Evolutionary conservation across 192 early-diverging fungal species (phyloP), one percentile per base, ranked within the genome.

Genomic region (Entrophospora sp.): DNA sequence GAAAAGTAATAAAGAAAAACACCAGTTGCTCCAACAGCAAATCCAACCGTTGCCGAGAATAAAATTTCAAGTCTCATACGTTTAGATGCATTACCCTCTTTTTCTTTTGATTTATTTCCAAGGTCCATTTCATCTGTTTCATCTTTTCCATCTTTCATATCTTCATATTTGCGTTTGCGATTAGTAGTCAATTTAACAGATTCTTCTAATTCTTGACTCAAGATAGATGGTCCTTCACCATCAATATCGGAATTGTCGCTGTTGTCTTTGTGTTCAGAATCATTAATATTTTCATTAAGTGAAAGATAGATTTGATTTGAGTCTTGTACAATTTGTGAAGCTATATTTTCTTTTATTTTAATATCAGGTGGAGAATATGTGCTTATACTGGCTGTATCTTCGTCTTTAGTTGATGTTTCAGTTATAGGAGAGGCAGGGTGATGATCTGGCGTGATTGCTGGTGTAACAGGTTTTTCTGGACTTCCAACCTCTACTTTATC

Each of bases 141-240:
- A 46, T 9, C 12, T 46, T 37, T 12, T 2, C 22, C n/a, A 3
- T 57, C 34, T 2, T 57, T 34, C 5, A 57, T 5, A 20, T 57
- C 55, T 13, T 57, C 55, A 37, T 24, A 36, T 36, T 57, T 57
- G 10, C 55, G 55, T 7, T 57, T 57, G 28, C 55, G 55, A 14
- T 4, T 9, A 34, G 20, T 22, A 7, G 8, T 37, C 20, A 20
- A 2, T 20, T 2, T 13, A 18, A 22, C 22, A 37, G 32, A 6
- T 2, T 34, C 14, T 20, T 25, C 9, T 37, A n/a, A n/a, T n/a
- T n/a, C n/a, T n/a, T 36, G 32, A 10, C 18, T 57, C 31, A 20
- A n/a, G 37, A 36, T n/a, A 24, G 55, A 57, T 0, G 55, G 55
- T 4, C 55, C 34, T 57, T 57, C 55, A 13, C 31, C 55, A 7